Evolutionary conservation across 495 filamentous ascomycete species (phyloP).

Genomic region (Podospora appendiculata): DNA sequence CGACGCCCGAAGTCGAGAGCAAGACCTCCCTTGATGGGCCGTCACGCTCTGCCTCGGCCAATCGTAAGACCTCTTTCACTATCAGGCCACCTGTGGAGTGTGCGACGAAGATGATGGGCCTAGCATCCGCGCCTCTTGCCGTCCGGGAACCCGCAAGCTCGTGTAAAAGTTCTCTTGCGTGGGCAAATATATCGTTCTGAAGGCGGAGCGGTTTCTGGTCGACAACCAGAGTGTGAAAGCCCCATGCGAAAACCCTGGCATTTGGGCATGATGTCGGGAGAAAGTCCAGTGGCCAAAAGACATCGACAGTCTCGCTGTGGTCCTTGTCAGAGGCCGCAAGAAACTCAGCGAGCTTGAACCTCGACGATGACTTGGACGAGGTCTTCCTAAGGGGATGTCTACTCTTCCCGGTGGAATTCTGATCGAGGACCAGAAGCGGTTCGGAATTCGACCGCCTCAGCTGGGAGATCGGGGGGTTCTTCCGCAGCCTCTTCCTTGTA

Average conservation of each 20-base stretch:
- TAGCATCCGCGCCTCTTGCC: not conserved
- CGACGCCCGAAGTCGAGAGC: constrained; percentile 17
- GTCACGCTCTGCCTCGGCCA: constrained; percentile 22
- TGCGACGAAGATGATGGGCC: constrained; percentile 26
- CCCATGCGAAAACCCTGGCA: constrained; percentile 27
- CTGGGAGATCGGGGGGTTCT: constrained; percentile 5
- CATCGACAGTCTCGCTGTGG: constrained; percentile 2
- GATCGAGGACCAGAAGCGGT: constrained; percentile 6
- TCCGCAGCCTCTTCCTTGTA: constrained; percentile 9
- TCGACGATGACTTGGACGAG: constrained; percentile 18
- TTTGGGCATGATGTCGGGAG: constrained; percentile 26
- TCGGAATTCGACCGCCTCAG: constrained; percentile 16
- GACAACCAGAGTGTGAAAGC: constrained; percentile 23
- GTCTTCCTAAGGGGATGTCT: constrained; percentile 8
- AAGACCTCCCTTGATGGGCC: constrained; percentile 21
- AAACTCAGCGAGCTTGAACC: constrained; percentile 8
- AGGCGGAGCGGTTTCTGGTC: constrained; percentile 19
- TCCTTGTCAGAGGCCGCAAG: not conserved
- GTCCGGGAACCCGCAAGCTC: constrained; percentile 18
- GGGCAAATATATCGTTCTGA: constrained; percentile 25
- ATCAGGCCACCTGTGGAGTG: constrained; percentile 32
- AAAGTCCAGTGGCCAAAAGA: constrained; percentile 29
- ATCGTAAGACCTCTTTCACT: constrained; percentile 29
- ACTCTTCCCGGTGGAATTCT: not conserved
- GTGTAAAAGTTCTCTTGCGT: constrained; percentile 21